phyloP scores from a whole-genome alignment of 108 stramenopile species.

The Skeletonema marinoi region DNA sequence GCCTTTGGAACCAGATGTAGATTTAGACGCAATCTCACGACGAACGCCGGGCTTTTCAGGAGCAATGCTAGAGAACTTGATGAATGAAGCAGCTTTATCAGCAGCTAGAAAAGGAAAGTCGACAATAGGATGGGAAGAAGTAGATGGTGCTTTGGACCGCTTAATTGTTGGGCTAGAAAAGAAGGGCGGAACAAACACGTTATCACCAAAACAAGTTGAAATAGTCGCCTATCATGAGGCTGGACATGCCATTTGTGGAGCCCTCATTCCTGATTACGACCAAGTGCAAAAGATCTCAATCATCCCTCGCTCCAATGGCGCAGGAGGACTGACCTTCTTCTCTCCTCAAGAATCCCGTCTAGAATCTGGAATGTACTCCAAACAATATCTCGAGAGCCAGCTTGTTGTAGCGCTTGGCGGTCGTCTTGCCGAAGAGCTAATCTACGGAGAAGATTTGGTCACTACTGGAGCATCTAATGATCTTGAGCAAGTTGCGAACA shows the following conservation, averaged over 20 bases:
- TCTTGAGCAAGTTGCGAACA: constrained; percentile 93
- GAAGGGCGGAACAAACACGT: constrained; percentile 80
- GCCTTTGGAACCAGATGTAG: constrained; percentile 91
- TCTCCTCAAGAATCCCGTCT: constrained; percentile 91
- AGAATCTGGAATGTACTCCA: constrained; percentile 91
- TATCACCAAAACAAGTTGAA: constrained; percentile 71
- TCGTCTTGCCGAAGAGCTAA: constrained; percentile 96
- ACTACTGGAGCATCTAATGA: constrained; percentile 98
- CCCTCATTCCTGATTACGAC: constrained; percentile 87
- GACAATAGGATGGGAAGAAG: constrained; percentile 90
- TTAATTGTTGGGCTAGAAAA: constrained; percentile 97
- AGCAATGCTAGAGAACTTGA: constrained; percentile 95
- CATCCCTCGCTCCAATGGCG: constrained; percentile 92
- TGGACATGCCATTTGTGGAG: constrained; percentile 95
- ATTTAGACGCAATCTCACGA: constrained; percentile 87
- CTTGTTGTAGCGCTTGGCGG: constrained; percentile 95
- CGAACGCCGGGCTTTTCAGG: constrained; percentile 98
- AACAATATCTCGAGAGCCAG: constrained; percentile 93
- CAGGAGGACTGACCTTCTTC: constrained; percentile 94
- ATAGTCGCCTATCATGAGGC: constrained; percentile 97
- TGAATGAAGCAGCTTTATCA: constrained; percentile 97
- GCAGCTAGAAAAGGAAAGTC: constrained; percentile 75
- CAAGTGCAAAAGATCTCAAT: constrained; percentile 98
- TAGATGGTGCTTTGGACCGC: constrained; percentile 97
- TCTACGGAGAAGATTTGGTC: constrained; percentile 93